Evolutionary conservation across 2,329 filamentous ascomycete species (phyloP), one percentile per base, ranked within the genome.

Genomic region (Colletotrichum horii): DNA sequence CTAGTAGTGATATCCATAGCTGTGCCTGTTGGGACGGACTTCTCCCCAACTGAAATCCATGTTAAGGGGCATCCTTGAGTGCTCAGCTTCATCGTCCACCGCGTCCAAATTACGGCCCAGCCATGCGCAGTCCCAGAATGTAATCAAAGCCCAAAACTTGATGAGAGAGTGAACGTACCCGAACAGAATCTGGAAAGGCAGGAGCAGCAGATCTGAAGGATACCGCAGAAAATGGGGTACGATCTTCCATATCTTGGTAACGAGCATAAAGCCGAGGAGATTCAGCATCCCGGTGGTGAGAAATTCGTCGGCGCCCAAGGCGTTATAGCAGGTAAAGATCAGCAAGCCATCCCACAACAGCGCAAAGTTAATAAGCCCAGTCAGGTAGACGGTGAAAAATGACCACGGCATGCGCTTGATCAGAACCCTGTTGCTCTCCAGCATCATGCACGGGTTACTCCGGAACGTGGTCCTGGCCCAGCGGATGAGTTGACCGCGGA

Each of bases 381-480:
- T 86, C 52, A 91, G 70, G 78, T 92, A 91, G 9, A 92, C 88
- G n/a, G 89, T 87, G 77, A 91, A 92, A 0, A 87, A 83, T 24
- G 85, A 88, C 87, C 89, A 93, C 0, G 87, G 87, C 77, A 91
- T 86, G 2, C 78, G 69, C 36, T 36, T 48, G 34, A 67, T 30
- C 6, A n/a, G 38, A 15, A 28, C 11, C 6, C 14, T 11, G 67
- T 36, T 24, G 52, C 19, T 28, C 6, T 19, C 52, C 38, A 19
- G 24, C 84, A 93, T 84, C 32, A 87, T 87, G 4, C 85, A 87
- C 1, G 85, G 79, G 79, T 92, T 93, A 70, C 87, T 89, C 8
- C 92, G 85, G 85, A 88, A 92, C 0, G 89, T 92, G 0, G 90
- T 91, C 3, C 91, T 85, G 0, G 86, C 86, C 91, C 90, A 93